Percentiles rank a stretch among this genome's conserved stretches.
These are phyloP conservation scores for Podospora anserina DNA, from an alignment of 495 filamentous ascomycete genomes.

Conservation along the genomic window DNA sequence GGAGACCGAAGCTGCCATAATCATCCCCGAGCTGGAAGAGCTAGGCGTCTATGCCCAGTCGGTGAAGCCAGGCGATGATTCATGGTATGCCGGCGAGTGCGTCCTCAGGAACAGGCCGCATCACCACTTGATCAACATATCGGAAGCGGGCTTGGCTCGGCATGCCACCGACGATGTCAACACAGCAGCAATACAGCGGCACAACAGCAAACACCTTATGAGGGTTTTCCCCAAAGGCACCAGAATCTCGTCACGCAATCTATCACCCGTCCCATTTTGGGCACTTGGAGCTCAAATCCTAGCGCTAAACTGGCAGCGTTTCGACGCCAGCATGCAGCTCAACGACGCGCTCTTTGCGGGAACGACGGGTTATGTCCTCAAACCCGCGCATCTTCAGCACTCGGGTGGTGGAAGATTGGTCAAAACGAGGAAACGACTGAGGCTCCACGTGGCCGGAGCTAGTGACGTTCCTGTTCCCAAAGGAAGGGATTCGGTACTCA, in stretches of 20 bases:
- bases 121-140: conserved; percentile 58
- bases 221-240: conserved; percentile 57
- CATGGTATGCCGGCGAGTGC: conserved; percentile 43
- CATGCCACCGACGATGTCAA: conserved; percentile 30
- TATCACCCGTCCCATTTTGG: conserved; percentile 52
- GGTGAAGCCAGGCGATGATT: conserved; percentile 52
- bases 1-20: conserved; percentile 30
- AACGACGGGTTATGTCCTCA: conserved; percentile 53
- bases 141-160: conserved; percentile 45
- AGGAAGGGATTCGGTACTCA: conserved; percentile 35
- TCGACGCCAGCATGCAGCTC: conserved; percentile 51
- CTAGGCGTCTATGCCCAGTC: conserved; percentile 57
- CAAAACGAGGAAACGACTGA: conserved; percentile 35
- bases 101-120: conserved; percentile 44
- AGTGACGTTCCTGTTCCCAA: conserved; percentile 46
- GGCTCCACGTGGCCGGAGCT: conserved; percentile 49
- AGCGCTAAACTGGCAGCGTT: conserved; percentile 59
- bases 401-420: conserved; percentile 41
- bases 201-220: conserved; percentile 54
- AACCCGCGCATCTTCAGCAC: conserved; percentile 47
- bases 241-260: conserved; percentile 53
- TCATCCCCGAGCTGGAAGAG: conserved; percentile 53
- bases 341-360: conserved; percentile 56
- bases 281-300: conserved; percentile 53
- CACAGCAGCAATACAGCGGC: conserved; percentile 40